phyloP scores from a whole-genome alignment of 306 rosid genomes.

The Castanopsis chinensis region DNA sequence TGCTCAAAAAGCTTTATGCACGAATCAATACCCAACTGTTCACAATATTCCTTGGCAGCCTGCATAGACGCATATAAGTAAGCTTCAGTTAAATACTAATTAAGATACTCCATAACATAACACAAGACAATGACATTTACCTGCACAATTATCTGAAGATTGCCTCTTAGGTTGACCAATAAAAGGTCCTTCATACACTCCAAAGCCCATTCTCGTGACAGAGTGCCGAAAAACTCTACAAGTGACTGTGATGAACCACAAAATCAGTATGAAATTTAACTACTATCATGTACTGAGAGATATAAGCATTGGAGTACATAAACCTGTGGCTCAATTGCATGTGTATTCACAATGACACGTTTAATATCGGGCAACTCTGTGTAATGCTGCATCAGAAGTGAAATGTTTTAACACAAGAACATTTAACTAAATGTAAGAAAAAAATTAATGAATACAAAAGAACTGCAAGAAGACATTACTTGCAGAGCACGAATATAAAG shows the following conservation, averaged over 20 bases:
- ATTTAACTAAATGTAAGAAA: conserved; percentile 7
- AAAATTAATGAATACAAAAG: neutral
- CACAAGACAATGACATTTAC: conserved; percentile 30
- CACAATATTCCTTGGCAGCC: conserved; percentile 98
- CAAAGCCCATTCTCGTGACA: conserved; percentile 93
- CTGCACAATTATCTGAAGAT: conserved; percentile 98
- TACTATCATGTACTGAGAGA: conserved; percentile 11
- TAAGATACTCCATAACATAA: conserved; percentile 1
- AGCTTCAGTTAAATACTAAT: conserved; percentile 24
- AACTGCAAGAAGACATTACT: conserved; percentile 47
- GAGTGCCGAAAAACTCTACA: conserved; percentile 93
- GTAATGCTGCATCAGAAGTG: conserved; percentile 77
- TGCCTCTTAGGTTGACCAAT: conserved; percentile 94
- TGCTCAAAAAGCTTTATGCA: conserved; percentile 98
- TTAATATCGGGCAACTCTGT: conserved; percentile 96
- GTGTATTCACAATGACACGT: conserved; percentile 95
- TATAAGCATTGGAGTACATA: conserved; percentile 24
- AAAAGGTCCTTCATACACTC: conserved; percentile 99
- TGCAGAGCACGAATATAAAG: conserved; percentile 95
- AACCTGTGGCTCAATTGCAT: conserved; percentile 99
- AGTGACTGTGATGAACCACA: conserved; percentile 64
- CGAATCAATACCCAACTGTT: conserved; percentile 87
- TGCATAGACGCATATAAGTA: conserved; percentile 29
- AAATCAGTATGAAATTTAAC: conserved; percentile 14
- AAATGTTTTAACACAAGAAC: conserved; percentile 20